Evolutionary conservation across 1,284 basidiomycete species (phyloP).

Genomic region (Peniophora sp.): DNA sequence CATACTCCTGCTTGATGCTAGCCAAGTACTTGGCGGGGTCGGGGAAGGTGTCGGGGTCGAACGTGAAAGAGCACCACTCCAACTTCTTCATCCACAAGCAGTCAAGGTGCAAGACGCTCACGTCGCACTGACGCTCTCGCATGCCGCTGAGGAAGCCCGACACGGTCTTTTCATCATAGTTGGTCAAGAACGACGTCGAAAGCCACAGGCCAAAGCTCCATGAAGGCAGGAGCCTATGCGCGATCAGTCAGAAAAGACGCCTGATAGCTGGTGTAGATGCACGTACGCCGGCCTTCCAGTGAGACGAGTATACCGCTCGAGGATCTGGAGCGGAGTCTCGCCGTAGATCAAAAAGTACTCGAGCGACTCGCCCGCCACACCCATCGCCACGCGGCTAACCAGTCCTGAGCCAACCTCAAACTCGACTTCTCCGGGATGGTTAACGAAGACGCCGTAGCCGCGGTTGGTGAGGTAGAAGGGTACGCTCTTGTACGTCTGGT

Average conservation of each 20-base stretch:
- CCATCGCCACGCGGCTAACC: slow-evolving; percentile 63
- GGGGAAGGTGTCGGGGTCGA: slow-evolving; percentile 71
- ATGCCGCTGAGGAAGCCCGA: slow-evolving; percentile 65
- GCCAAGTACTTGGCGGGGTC: slow-evolving; percentile 60
- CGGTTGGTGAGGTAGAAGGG: slow-evolving; percentile 65
- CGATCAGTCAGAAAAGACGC: background rate
- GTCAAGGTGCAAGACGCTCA: slow-evolving; percentile 75
- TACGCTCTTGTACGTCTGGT: slow-evolving; percentile 72
- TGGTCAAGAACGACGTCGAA: slow-evolving; percentile 69
- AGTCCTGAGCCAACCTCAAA: slow-evolving; percentile 71
- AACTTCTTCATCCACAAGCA: slow-evolving; percentile 81
- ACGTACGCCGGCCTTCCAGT: slow-evolving; percentile 57
- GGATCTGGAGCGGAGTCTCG: slow-evolving; percentile 50
- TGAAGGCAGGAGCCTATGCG: slow-evolving; percentile 46
- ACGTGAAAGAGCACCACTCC: slow-evolving; percentile 75
- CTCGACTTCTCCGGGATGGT: slow-evolving; percentile 71
- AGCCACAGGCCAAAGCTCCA: slow-evolving; percentile 77
- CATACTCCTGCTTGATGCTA: slow-evolving; percentile 61
- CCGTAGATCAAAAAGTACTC: slow-evolving; percentile 70
- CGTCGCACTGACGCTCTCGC: slow-evolving; percentile 55
- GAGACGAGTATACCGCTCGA: slow-evolving; percentile 55
- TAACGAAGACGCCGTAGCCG: slow-evolving; percentile 70
- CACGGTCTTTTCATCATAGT: slow-evolving; percentile 61
- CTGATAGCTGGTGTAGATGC: background rate
- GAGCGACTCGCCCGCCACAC: slow-evolving; percentile 52